These are phyloP conservation scores for Letharia lupina DNA, from an alignment of 495 filamentous ascomycete genomes.

Conservation along the genomic window DNA sequence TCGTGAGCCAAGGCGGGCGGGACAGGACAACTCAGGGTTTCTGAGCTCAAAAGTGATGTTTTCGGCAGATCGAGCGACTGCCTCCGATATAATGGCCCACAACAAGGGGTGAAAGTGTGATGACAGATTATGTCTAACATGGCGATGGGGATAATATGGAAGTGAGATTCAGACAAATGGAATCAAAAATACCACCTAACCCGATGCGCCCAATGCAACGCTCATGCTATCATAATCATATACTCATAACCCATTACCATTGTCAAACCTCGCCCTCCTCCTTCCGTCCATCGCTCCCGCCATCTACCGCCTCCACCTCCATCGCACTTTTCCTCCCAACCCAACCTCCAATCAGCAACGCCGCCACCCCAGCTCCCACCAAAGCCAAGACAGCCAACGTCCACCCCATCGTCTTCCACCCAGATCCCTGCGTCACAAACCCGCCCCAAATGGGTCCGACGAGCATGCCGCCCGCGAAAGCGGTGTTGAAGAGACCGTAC, in stretches of 20 bases:
- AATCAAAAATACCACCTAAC: background rate
- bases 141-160: background rate
- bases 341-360: constrained; percentile 20
- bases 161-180: background rate
- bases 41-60: background rate
- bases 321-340: constrained; percentile 14
- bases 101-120: background rate
- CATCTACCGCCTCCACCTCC: background rate
- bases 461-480: constrained; percentile 53
- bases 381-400: constrained; percentile 28
- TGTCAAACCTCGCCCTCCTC: background rate
- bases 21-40: background rate
- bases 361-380: constrained; percentile 8
- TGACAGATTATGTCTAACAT: background rate
- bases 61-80: background rate
- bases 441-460: constrained; percentile 51
- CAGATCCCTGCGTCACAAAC: constrained; percentile 29
- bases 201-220: background rate
- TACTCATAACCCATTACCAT: background rate
- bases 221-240: background rate
- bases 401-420: constrained; percentile 37
- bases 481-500: constrained; percentile 44
- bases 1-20: constrained; percentile 42
- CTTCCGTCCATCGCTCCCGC: background rate
- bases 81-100: background rate